These are phyloP conservation scores for Akanthomyces dipterigenus DNA, from an alignment of 2,329 filamentous ascomycete species.

Conservation along the genomic window DNA sequence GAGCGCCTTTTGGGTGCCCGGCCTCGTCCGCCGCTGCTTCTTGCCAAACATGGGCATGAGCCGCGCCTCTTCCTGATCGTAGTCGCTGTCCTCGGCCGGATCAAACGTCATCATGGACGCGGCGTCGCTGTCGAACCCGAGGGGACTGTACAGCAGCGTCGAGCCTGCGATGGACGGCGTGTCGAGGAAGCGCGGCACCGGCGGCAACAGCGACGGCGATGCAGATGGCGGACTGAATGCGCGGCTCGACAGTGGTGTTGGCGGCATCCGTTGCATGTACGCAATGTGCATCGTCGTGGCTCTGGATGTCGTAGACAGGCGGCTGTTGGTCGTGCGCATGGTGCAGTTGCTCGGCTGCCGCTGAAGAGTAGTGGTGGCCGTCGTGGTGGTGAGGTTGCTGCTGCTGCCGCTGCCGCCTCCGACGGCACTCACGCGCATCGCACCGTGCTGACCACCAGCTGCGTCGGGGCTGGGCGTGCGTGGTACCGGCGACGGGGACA, in stretches of 20 bases:
- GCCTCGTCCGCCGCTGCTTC: conserved; percentile 28
- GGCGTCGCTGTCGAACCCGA: not conserved
- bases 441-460: not conserved
- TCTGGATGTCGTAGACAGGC: not conserved
- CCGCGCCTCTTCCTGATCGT: conserved; percentile 42
- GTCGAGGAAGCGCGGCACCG: not conserved
- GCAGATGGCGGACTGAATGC: not conserved
- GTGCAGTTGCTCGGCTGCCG: not conserved
- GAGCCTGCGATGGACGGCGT: not conserved
- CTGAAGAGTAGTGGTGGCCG: not conserved
- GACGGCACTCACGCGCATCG: not conserved
- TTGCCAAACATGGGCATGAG: conserved; percentile 45
- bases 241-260: too few relatives aligned
- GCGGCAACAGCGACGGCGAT: not conserved
- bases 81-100: conserved; percentile 32
- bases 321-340: not conserved
- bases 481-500: not conserved
- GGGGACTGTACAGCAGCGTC: not conserved
- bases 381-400: not conserved
- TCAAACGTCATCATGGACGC: conserved; percentile 27
- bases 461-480: not conserved
- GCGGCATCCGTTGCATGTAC: not conserved
- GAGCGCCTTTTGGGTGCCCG: conserved; percentile 44
- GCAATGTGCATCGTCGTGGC: not conserved
- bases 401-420: not conserved